Percentiles rank a stretch among this genome's conserved stretches.
Evolutionary conservation across 495 filamentous ascomycete species (phyloP).

Genomic region (Hypomontagnella monticulosa): DNA sequence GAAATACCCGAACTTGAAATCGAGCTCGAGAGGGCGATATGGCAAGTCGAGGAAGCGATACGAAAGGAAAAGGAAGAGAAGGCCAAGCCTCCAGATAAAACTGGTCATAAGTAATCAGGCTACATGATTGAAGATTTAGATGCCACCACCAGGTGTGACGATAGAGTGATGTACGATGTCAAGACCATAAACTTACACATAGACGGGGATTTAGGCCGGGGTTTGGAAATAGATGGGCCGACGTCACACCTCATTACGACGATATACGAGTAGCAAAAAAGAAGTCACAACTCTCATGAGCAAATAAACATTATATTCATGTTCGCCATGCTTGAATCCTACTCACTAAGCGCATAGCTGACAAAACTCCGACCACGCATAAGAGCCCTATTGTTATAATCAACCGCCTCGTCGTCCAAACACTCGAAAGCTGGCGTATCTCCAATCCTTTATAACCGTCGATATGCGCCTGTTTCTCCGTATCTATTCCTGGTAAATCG

Average conservation of each 20-base stretch:
- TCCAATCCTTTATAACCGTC: constrained; percentile 3
- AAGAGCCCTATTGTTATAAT: constrained; percentile 24
- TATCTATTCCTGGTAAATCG: constrained; percentile 15
- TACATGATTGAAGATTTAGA: neutral
- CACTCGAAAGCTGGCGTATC: neutral
- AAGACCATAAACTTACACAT: constrained; percentile 21
- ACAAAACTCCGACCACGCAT: constrained; percentile 23
- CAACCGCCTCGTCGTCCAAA: constrained; percentile 17
- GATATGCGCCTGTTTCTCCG: constrained; percentile 33
- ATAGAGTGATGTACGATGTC: constrained; percentile 17
- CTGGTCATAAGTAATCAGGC: constrained; percentile 12
- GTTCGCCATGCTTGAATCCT: constrained; percentile 31
- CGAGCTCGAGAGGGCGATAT: constrained; percentile 90
- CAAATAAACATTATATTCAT: constrained; percentile 21
- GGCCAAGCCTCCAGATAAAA: constrained; percentile 23
- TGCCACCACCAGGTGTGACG: neutral
- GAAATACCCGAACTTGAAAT: constrained; percentile 82
- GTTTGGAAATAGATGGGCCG: constrained; percentile 16
- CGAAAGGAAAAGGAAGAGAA: constrained; percentile 58
- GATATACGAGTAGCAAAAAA: constrained; percentile 20
- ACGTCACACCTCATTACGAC: constrained; percentile 11
- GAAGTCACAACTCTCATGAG: constrained; percentile 12
- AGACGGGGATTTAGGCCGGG: constrained; percentile 9
- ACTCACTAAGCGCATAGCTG: constrained; percentile 25
- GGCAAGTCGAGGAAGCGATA: constrained; percentile 81